Conservation (phyloP, 768 basidiomycete species). For the Albatrellus ellisii region DNA sequence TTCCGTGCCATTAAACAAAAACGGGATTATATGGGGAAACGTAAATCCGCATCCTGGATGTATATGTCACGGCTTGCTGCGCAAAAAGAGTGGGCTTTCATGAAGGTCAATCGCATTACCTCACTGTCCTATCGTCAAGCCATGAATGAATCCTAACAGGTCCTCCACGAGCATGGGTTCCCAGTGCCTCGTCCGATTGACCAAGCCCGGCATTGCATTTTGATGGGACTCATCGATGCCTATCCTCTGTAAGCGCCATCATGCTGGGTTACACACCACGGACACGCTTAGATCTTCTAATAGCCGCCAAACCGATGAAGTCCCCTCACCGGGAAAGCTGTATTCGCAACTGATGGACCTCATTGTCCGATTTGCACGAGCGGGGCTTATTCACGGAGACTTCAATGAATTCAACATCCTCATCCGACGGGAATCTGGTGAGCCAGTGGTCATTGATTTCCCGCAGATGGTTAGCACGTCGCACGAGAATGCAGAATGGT, state of each 20-base stretch:
- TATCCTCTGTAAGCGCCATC: slow-evolving; percentile 67
- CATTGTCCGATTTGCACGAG: slow-evolving; percentile 85
- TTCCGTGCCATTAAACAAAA: slow-evolving; percentile 96
- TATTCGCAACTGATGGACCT: slow-evolving; percentile 92
- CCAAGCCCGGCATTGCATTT: slow-evolving; percentile 86
- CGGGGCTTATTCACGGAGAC: slow-evolving; percentile 97
- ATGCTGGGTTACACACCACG: background rate
- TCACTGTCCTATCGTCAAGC: background rate
- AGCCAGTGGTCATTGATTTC: slow-evolving; percentile 93
- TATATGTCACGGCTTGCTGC: slow-evolving; percentile 96
- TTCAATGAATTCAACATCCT: slow-evolving; percentile 99
- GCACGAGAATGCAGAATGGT: slow-evolving; percentile 96
- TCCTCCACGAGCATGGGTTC: slow-evolving; percentile 82
- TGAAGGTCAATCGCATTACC: slow-evolving; percentile 57
- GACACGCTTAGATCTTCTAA: no score
- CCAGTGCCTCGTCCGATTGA: slow-evolving; percentile 92
- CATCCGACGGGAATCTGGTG: slow-evolving; percentile 59
- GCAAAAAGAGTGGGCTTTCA: slow-evolving; percentile 97
- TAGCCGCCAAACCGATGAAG: slow-evolving; percentile 78
- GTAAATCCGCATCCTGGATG: slow-evolving; percentile 98
- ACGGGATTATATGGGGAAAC: slow-evolving; percentile 90
- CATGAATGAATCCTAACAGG: slow-evolving; percentile 29
- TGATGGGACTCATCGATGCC: slow-evolving; percentile 94
- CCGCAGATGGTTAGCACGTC: slow-evolving; percentile 99
- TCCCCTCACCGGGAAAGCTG: slow-evolving; percentile 77